Conservation (phyloP, 1,139 yeast genomes). For the Yamadazyma friedrichii region DNA sequence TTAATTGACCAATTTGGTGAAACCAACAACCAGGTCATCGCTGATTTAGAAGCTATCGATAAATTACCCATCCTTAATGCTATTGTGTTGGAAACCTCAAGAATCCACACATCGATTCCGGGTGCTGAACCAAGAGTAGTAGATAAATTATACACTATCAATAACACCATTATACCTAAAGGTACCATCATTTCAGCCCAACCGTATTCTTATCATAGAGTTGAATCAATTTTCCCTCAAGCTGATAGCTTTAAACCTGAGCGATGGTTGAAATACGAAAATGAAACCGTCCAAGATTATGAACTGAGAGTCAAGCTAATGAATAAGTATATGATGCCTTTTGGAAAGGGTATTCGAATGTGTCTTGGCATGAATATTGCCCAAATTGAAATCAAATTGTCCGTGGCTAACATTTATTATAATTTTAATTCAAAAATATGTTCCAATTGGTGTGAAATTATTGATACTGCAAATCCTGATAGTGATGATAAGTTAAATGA, state of each 20-base stretch:
- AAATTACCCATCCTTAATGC: constrained; percentile 56
- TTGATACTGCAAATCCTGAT: constrained; percentile 13
- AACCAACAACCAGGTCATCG: constrained; percentile 25
- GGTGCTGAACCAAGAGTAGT: constrained; percentile 70
- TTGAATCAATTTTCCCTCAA: constrained; percentile 45
- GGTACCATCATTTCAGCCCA: constrained; percentile 63
- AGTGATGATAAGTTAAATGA: constrained; percentile 11
- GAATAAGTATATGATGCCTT: constrained; percentile 60
- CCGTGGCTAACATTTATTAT: constrained; percentile 54
- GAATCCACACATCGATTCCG: constrained; percentile 71
- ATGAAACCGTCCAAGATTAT: constrained; percentile 34
- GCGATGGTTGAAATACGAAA: constrained; percentile 51
- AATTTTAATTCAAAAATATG: constrained; percentile 39
- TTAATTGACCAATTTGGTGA: constrained; percentile 31
- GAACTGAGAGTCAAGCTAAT: constrained; percentile 40
- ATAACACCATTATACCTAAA: constrained; percentile 39
- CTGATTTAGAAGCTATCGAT: constrained; percentile 44
- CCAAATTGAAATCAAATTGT: constrained; percentile 61
- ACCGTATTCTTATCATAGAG: constrained; percentile 65
- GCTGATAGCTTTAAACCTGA: constrained; percentile 57
- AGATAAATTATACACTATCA: constrained; percentile 23
- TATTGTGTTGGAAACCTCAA: constrained; percentile 52
- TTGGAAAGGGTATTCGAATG: constrained; percentile 76
- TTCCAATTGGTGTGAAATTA: constrained; percentile 43
- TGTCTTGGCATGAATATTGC: constrained; percentile 74